Evolutionary conservation across 1,139 yeast species (phyloP), one percentile per base, ranked within the genome.

Genomic region (Suhomyces bribrorum): DNA sequence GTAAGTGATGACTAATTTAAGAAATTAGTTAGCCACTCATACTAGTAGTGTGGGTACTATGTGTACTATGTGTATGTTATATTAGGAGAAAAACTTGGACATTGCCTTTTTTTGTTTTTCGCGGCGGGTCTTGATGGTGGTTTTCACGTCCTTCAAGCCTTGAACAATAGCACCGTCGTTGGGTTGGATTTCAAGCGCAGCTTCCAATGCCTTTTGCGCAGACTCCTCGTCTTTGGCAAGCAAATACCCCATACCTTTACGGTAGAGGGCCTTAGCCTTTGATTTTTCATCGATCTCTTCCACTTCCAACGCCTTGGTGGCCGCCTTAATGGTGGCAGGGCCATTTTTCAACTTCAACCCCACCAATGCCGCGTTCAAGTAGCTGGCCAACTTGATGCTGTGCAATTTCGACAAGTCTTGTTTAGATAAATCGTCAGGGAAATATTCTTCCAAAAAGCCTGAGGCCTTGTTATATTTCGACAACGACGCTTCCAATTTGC

Each of bases 101-200:
- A 87, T 81, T 2, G 96, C 92, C 52, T 86, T 86, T 69, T 82
- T 86, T 59, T 89, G 89, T 58, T 82, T 82, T 34, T 81, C 82
- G 41, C 69, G 73, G 47, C 87, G 76, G 18, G 66, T 66, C 48
- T 77, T 77, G 38, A 79, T 67, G 28, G 67, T 57, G 33, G 62
- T 61, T 57, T 79, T 79, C 27, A 86, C 83, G 34, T 81, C 85
- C 16, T 67, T 62, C 33, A 89, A 71, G 25, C 90, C 92, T 48
- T 78, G 78, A 38, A 70, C 52, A 42, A 90, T 83, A 7, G 86
- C 96, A 2, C 77, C 79, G 56, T 92, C 98, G 26, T 69, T 68
- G 23, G 95, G 96, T 38, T 83, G 78, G 34, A 77, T 61, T 45
- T 69, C 64, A 31, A 80, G 65, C 0, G 97, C 97, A 41, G 73